Evolutionary conservation across 495 filamentous ascomycete species (phyloP), one percentile per base, ranked within the genome.

Genomic region (Hypoxylon rickii): DNA sequence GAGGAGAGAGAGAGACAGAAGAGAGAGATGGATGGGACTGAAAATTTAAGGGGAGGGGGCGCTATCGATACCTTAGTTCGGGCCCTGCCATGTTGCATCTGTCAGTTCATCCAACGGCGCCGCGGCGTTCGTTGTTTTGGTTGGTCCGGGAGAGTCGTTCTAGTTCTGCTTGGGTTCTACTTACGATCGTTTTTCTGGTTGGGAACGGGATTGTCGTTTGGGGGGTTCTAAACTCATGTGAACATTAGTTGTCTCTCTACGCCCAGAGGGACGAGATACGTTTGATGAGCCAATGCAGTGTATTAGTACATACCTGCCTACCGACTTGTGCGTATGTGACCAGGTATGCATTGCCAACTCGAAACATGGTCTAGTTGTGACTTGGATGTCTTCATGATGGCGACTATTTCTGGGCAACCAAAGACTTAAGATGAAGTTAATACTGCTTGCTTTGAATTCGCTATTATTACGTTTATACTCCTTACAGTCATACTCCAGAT

Each of bases 71-170:
- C 29, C 8, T 21, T 37, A 41, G 32, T 16, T 16, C 24, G 39
- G 32, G 20, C 34, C 38, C 42, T 55, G 46, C 56, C 52, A 46
- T 51, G 56, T 61, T 26, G n/a, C 41, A 38, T 44, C 55, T 34
- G 46, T 51, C 46, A 61, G 38, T 54, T 56, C 46, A 61, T 61
- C 46, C 32, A 43, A 24, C 12, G 58, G 58, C 52, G 58, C 42
- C 21, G 31, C 17, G 58, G 58, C 41, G 46, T 55, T 29, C 58
- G 46, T 52, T 51, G 41, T 36, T 50, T 56, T 38, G 8, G 3
- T 3, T 7, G 3, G 32, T 29, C 7, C 6, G 32, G 46, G 18
- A 40, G 41, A n/a, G 32, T 15, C 11, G 5, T 20, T 22, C 7
- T 45, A 15, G 49, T 55, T 34, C 51, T 15, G 26, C 22, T 46